Evolutionary conservation across 495 filamentous ascomycete species (phyloP).

Genomic region (Neurospora tetraspora): DNA sequence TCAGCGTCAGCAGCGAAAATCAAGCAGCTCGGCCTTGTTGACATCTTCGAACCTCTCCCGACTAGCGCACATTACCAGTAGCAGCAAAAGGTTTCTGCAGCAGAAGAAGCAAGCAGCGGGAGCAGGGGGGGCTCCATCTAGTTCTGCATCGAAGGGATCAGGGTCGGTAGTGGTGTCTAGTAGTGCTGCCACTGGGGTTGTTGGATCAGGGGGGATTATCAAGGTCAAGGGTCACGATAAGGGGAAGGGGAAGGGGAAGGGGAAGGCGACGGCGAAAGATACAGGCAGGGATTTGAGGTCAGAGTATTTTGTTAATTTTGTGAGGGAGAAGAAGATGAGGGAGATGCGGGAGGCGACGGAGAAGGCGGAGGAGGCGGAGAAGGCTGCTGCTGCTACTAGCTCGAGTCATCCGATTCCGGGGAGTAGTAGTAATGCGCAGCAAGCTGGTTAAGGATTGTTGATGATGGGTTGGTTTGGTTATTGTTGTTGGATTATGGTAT

Average conservation of each 20-base stretch:
- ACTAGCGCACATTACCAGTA: not conserved
- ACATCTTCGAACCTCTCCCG: not conserved
- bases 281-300: not conserved
- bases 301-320: not conserved
- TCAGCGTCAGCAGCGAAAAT: not conserved
- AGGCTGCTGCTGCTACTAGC: not conserved
- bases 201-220: not conserved
- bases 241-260: not conserved
- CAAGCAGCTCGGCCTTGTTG: not conserved
- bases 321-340: not conserved
- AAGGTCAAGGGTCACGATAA: not conserved
- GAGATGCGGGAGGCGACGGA: not conserved
- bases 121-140: not conserved
- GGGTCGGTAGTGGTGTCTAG: not conserved
- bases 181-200: not conserved
- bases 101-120: not conserved
- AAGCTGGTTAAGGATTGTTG: not conserved
- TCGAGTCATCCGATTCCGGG: not conserved
- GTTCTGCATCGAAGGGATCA: not conserved
- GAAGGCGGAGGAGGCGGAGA: not conserved
- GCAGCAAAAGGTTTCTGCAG: not conserved
- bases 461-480: not conserved
- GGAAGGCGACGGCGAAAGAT: not conserved
- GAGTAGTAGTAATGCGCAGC: not conserved
- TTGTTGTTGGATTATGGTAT: not conserved